Conservation (phyloP, 345 rosid genomes). For the Pistacia vera region DNA sequence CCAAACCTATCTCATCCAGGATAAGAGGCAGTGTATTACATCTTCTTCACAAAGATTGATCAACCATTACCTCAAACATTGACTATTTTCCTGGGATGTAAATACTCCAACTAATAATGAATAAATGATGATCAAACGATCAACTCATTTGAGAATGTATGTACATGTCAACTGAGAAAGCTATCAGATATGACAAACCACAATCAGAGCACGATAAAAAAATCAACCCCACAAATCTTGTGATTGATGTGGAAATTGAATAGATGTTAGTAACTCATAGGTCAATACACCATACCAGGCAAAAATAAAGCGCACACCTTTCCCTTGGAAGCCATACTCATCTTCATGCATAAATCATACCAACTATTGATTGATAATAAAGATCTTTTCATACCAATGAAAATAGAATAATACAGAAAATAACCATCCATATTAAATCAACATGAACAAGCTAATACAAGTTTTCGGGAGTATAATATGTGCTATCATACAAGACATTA, state of each 20-base stretch:
- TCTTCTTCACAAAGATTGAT: no score
- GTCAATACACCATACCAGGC: neutral
- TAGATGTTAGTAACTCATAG: no score
- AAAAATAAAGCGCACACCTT: neutral
- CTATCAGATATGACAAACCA: neutral
- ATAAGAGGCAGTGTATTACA: no score
- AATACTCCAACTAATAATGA: no score
- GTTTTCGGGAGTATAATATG: neutral
- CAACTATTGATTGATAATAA: neutral
- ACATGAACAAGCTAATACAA: constrained; percentile 6
- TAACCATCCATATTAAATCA: neutral
- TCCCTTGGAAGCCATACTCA: neutral
- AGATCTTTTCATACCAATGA: constrained; percentile 1
- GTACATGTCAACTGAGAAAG: neutral
- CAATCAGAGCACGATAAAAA: neutral
- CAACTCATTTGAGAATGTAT: neutral
- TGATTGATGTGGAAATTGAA: no score
- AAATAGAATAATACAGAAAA: neutral
- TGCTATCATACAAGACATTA: neutral
- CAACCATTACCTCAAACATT: no score
- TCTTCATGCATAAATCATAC: neutral
- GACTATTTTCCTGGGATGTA: no score
- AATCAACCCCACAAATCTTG: neutral
- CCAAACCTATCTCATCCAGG: no score
- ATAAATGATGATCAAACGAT: neutral